These are phyloP conservation scores for Magnolia changhungtana DNA, from an alignment of 164 flowering plant species.

Conservation along the genomic window DNA sequence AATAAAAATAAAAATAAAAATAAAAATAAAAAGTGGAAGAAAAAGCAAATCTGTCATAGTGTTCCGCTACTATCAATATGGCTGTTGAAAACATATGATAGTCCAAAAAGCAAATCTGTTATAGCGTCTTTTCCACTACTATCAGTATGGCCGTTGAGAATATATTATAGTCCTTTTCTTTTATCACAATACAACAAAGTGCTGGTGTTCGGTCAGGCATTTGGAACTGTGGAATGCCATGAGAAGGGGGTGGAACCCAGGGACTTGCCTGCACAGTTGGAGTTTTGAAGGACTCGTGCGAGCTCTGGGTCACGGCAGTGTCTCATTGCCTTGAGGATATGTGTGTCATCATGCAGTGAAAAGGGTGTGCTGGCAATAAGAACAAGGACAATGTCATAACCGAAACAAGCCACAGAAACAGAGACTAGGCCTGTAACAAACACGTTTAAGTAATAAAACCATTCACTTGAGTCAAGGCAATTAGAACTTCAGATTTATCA, in stretches of 20 bases:
- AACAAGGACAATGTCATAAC: neutral
- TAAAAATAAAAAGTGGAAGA: too few relatives aligned
- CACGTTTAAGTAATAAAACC: neutral
- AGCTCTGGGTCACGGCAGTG: constrained; percentile 1
- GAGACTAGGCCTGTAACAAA: too few relatives aligned
- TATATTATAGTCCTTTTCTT: too few relatives aligned
- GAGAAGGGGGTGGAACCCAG: constrained; percentile 1
- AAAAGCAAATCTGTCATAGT: too few relatives aligned
- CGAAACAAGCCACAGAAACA: neutral
- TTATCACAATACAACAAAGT: too few relatives aligned
- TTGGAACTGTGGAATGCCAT: constrained; percentile 9
- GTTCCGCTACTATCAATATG: too few relatives aligned
- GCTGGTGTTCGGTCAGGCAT: neutral
- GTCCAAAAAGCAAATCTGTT: too few relatives aligned
- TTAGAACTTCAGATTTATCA: neutral
- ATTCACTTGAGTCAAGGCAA: neutral
- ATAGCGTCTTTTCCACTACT: too few relatives aligned
- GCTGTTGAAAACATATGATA: too few relatives aligned
- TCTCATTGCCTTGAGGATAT: constrained; percentile 27
- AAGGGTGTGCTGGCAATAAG: constrained; percentile 31
- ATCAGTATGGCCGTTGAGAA: too few relatives aligned
- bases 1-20: too few relatives aligned
- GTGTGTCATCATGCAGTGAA: constrained; percentile 28
- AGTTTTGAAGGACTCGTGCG: neutral
- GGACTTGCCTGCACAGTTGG: constrained; percentile 1